Evolutionary conservation across 176 grass and related monocot genomes (phyloP).

Genomic region (Triticum aestivum): DNA sequence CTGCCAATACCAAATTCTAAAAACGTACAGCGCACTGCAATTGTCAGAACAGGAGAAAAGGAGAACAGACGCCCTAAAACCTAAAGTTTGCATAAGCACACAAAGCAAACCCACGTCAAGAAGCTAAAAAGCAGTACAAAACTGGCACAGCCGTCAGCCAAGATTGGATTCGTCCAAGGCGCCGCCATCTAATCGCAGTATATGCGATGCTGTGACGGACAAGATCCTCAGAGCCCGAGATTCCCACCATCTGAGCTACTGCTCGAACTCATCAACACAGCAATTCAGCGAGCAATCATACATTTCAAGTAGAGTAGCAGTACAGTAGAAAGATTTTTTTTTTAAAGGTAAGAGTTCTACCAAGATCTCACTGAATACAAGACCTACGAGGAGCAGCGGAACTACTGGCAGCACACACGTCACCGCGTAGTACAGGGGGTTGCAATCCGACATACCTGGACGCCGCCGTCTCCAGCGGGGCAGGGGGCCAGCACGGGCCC

Average conservation of each 20-base stretch:
- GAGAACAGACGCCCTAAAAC: background rate
- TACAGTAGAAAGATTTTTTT: background rate
- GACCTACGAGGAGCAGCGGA: background rate
- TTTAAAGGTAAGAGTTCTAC: background rate
- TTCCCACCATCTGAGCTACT: background rate
- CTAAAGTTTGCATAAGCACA: background rate
- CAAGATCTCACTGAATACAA: slow-evolving; percentile 18
- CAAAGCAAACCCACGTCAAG: background rate
- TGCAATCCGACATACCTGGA: slow-evolving; percentile 45
- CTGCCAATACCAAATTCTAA: background rate
- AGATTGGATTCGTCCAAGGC: background rate
- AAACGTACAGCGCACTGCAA: background rate
- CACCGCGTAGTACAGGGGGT: background rate
- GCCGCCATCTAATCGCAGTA: background rate
- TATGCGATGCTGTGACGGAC: background rate
- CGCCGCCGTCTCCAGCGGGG: slow-evolving; percentile 48
- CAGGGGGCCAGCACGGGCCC: slow-evolving; percentile 46
- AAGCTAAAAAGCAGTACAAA: background rate
- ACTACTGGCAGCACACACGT: background rate
- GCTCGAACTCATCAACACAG: background rate
- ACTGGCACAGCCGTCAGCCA: background rate
- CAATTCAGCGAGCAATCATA: slow-evolving; percentile 13
- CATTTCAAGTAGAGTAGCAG: background rate
- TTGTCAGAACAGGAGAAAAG: background rate
- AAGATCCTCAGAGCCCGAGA: background rate